Percentiles rank a stretch among this genome's conserved stretches.
phyloP scores from a whole-genome alignment of 2,329 filamentous ascomycete genomes.

The Stachybotrys elegans region DNA sequence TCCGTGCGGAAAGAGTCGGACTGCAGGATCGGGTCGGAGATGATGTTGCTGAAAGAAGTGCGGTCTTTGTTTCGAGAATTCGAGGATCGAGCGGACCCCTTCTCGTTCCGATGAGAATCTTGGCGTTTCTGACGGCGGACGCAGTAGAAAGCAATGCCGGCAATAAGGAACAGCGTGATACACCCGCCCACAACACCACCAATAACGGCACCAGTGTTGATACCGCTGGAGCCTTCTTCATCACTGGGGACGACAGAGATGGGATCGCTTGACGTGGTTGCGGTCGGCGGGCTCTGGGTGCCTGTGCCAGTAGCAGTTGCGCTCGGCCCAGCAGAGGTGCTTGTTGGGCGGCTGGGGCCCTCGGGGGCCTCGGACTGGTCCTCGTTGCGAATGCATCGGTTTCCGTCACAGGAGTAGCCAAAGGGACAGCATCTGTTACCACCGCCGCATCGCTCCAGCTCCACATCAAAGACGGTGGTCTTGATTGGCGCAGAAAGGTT shows the following conservation, averaged over 20 bases:
- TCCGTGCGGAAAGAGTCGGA: conserved; percentile 42
- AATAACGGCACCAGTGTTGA: conserved; percentile 34
- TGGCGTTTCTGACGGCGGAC: conserved; percentile 26
- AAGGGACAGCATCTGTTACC: conserved; percentile 61
- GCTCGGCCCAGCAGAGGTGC: conserved; percentile 4
- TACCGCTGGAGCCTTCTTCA: conserved; percentile 14
- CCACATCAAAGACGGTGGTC: conserved; percentile 55
- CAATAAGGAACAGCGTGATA: conserved; percentile 33
- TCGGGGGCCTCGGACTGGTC: conserved; percentile 41
- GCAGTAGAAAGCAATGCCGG: conserved; percentile 35
- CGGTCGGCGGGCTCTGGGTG: conserved; percentile 12
- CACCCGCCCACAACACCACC: conserved; percentile 44
- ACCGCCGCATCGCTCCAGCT: conserved; percentile 52
- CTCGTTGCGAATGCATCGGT: conserved; percentile 46
- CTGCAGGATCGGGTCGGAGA: conserved; percentile 52
- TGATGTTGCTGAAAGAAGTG: conserved; percentile 35
- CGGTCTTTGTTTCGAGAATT: conserved; percentile 14
- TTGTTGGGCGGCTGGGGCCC: conserved; percentile 25
- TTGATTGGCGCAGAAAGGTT: conserved; percentile 59
- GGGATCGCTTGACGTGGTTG: conserved; percentile 14
- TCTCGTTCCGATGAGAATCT: conserved; percentile 11
- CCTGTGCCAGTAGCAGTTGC: conserved; percentile 16
- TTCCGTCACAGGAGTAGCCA: conserved; percentile 59
- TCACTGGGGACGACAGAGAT: conserved; percentile 4
- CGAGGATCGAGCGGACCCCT: conserved; percentile 13